Base-by-base conservation (phyloP, 2,329 filamentous ascomycete genomes). In the Paradendryphiella salina region DNA sequence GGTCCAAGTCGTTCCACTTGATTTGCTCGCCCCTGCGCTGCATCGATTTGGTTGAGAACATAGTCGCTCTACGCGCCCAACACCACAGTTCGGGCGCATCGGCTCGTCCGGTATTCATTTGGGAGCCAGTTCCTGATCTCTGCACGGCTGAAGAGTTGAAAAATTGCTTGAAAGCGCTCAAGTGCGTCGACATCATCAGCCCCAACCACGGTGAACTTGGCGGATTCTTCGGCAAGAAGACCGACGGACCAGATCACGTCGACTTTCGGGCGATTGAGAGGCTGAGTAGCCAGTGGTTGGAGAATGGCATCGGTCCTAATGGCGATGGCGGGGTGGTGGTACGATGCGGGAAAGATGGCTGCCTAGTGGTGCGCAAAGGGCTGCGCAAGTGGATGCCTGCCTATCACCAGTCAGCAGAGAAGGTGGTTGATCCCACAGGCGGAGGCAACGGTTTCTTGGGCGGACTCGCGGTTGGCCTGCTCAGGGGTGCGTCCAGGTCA, bases 201-300 rank as follows among this genome's bases (percentile, higher is more conserved):
- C 94, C 94, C 0, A 99, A 99, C 68, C 90, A 96, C 69, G 77
- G 86, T 18, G 94, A 99, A 71, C 81, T 99, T n/a, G 89, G 87
- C 5, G 84, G 84, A 13, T 90, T 96, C 73, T 95, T 96, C 79
- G 86, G 86, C 3, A 76, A 66, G 29, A 55, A 68, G 32, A 69
- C 64, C 5, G 60, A 73, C 34, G 61, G 55, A 9, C 50, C 58
- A 14, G 65, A 72, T n/a, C 63, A 66, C 18, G 73, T 78, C 10
- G 57, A 75, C 17, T 70, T 67, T 34, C 54, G 66, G 3, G 56
- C 65, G 1, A 72, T 81, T 5, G 76, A 79, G 53, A 52, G 66
- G 5, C 74, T 79, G 17, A 71, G 71, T 26, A 56, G 63, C 39
- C 63, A 68, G 48, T 76, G 71, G 73, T 40, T 75, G 34, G 47